These are phyloP conservation scores for Nitzschia sp. DNA, from an alignment of 108 stramenopile genomes.

Conservation along the genomic window DNA sequence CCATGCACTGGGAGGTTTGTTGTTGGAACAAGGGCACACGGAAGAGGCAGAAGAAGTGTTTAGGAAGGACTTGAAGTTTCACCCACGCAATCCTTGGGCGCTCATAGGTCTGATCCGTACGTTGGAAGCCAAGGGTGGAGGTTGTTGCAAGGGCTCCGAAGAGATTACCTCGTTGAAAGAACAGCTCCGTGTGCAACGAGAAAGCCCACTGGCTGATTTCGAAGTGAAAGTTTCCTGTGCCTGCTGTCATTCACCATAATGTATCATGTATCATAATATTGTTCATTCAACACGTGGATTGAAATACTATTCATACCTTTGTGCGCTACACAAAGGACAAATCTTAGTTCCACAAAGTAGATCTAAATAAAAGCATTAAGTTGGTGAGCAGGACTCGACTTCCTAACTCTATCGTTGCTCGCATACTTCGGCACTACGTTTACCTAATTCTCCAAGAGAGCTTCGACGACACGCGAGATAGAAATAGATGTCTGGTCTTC, in stretches of 20 bases:
- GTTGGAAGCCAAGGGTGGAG: slow-evolving; percentile 31
- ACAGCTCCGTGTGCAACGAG: slow-evolving; percentile 44
- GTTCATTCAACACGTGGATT: background rate
- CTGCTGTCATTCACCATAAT: slow-evolving; percentile 44
- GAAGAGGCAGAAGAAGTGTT: slow-evolving; percentile 72
- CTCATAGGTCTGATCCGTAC: slow-evolving; percentile 71
- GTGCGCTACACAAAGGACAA: background rate
- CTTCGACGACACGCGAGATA: slow-evolving; percentile 52
- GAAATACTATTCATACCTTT: background rate
- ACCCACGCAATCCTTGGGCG: slow-evolving; percentile 85
- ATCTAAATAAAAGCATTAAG: too few relatives aligned
- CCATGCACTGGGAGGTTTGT: slow-evolving; percentile 82
- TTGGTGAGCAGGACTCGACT: too few relatives aligned
- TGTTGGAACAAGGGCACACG: slow-evolving; percentile 69
- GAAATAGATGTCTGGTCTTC: slow-evolving; percentile 49
- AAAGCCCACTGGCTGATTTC: slow-evolving; percentile 59
- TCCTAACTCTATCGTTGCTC: too few relatives aligned
- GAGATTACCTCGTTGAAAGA: slow-evolving; percentile 48
- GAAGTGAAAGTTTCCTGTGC: slow-evolving; percentile 65
- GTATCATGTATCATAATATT: too few relatives aligned
- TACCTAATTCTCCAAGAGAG: slow-evolving; percentile 41
- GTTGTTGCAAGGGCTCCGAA: slow-evolving; percentile 6
- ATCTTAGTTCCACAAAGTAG: background rate
- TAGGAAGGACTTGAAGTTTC: slow-evolving; percentile 68
- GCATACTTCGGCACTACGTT: too few relatives aligned